Evolutionary conservation across 2,329 filamentous ascomycete species (phyloP), one percentile per base, ranked within the genome.

Genomic region (Celoporthe dispersa): DNA sequence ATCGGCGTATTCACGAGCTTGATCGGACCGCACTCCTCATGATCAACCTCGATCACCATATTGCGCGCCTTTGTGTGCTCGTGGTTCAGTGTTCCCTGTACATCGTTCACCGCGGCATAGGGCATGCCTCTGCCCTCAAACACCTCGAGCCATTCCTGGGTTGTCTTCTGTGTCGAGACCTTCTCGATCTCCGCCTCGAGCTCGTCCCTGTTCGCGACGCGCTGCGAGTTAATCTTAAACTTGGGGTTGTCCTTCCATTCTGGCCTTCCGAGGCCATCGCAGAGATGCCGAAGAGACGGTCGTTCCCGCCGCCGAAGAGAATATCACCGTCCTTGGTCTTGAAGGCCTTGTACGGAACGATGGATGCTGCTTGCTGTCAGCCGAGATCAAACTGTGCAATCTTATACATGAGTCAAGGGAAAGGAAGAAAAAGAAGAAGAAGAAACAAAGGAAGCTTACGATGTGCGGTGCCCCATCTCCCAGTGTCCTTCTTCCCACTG

Each of bases 401-500:
- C 9, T 9, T 48, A 11, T 44, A 22, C 22, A n/a, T 48, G 44
- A n/a, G 55, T 37, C 25, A 55, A 31, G 39, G 33, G 44, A n/a
- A n/a, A n/a, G 5, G 14, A 41, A n/a, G 16, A n/a, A 41, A 7
- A 81, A 22, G 8, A 1, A 16, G 37, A n/a, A n/a, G 7, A 14
- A 3, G 28, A n/a, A 57, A 57, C n/a, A n/a, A n/a, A n/a, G n/a
- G n/a, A 28, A 9, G n/a, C 83, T 81, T 83, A 93, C 92, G 96
- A 84, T 99, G 96, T 59, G 95, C 95, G 3, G 96, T 99, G 8
- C 96, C 96, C 95, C 96, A 98, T 73, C 96, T 87, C 0, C 96
- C 96, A 0, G 90, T 88, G 78, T 99, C 96, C 74, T 91, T 91
- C 80, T 97, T 83, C 1, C 94, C 94, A 75, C 92, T 97, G 73